Evolutionary conservation across 2,329 filamentous ascomycete species (phyloP), one percentile per base, ranked within the genome.

Genomic region (Monosporascus sp.): DNA sequence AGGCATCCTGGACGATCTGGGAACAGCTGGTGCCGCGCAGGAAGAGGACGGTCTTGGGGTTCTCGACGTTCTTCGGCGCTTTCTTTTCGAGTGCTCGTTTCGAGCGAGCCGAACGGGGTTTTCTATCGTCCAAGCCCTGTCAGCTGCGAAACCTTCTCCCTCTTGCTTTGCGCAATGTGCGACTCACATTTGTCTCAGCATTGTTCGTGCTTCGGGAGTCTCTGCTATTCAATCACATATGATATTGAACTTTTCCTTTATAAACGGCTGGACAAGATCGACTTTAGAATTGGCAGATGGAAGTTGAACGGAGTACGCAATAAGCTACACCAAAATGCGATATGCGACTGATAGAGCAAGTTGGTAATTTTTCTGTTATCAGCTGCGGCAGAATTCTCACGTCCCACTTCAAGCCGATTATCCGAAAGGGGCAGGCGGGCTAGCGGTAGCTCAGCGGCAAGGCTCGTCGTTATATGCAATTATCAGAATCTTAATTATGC

Each of bases 21-120:
- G 89, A 93, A 70, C 89, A 93, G 70, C 85, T 88, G 50, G 89
- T 91, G 65, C 92, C 93, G 59, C 91, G 88, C 59, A 99, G 84
- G 71, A 99, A 89, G 62, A 99, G 86, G 55, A 89, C 89, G 35
- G 82, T 89, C 75, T 96, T 97, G 57, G 91, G 85, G 73, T 95
- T 94, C 76, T 99, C 94, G 72, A 88, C 76, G 62, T 85, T 78
- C 72, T 97, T 96, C 54, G 94, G 90, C 67, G 90, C 92, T 67
- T 89, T 89, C 74, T 95, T 93, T 71, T 96, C 94, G 68, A 97
- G 86, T 60, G 90, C 92, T 64, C 94, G 88, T 80, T 96, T 96
- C 54, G 91, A 94, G 78, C 94, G 91, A 63, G 93, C 91, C 74
- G 82, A 84, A 58, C 78, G 77, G 60, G 81, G 81, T 73, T 83